phyloP scores from a whole-genome alignment of 2,329 filamentous ascomycete genomes.

The Coniosporium tulheliwenetii region DNA sequence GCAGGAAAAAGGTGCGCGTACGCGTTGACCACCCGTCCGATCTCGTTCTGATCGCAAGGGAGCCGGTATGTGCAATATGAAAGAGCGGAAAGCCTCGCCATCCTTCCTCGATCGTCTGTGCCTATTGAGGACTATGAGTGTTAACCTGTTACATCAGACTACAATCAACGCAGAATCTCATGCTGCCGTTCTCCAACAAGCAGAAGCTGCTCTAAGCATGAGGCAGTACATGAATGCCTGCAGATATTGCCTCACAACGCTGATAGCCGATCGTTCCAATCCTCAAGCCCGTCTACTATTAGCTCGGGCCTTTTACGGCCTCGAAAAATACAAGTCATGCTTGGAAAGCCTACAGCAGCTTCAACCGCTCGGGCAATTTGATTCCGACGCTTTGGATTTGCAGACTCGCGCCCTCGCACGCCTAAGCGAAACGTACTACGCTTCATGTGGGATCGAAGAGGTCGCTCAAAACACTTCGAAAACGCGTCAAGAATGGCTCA shows the following conservation, averaged over 20 bases:
- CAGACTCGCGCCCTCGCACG: not conserved
- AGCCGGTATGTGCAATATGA: not conserved
- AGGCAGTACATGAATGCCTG: too few species aligned
- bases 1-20: not conserved
- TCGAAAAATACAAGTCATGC: not conserved
- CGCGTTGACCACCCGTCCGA: not conserved
- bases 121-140: too few species aligned
- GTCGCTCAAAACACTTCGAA: not conserved
- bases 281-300: too few species aligned
- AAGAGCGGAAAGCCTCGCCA: not conserved
- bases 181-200: not conserved
- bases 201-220: not conserved
- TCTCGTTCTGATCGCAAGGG: not conserved
- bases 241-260: too few species aligned
- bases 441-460: not conserved
- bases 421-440: not conserved
- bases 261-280: too few species aligned
- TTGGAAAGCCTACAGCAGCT: not conserved
- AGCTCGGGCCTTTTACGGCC: too few species aligned
- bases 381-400: too few species aligned
- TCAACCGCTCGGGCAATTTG: not conserved
- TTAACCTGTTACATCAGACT: too few species aligned
- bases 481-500: not conserved
- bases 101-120: too few species aligned
- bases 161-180: not conserved